These are phyloP conservation scores for Epithele typhae DNA, from an alignment of 768 basidiomycete genomes.

Conservation along the genomic window DNA sequence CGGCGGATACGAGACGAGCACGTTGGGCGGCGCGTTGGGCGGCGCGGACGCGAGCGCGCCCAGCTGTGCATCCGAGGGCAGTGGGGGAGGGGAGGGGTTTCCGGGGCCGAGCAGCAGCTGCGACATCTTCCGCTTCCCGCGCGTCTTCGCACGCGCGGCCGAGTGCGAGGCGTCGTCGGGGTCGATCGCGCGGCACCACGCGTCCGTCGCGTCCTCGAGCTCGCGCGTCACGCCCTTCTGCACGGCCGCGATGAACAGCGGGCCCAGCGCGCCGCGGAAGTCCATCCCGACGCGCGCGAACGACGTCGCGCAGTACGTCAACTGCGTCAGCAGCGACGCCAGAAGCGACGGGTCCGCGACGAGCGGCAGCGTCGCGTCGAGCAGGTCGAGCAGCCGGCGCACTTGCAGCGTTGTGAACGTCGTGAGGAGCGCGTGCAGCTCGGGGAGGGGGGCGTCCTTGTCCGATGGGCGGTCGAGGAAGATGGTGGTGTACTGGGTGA, in stretches of 20 bases:
- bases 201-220: slow-evolving; percentile 36
- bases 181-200: slow-evolving; percentile 15
- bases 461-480: slow-evolving; percentile 66
- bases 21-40: slow-evolving; percentile 65
- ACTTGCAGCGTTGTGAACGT: slow-evolving; percentile 64
- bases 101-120: slow-evolving; percentile 9
- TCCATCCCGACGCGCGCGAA: slow-evolving; percentile 92
- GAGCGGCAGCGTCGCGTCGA: slow-evolving; percentile 57
- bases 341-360: slow-evolving; percentile 59
- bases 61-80: slow-evolving; percentile 14
- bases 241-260: slow-evolving; percentile 66
- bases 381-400: slow-evolving; percentile 61
- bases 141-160: neutral
- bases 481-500: slow-evolving; percentile 86
- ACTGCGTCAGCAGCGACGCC: slow-evolving; percentile 83
- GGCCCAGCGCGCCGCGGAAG: slow-evolving; percentile 66
- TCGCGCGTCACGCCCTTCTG: slow-evolving; percentile 50
- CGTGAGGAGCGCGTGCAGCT: slow-evolving; percentile 52
- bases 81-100: slow-evolving; percentile 10
- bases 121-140: slow-evolving; percentile 13
- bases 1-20: slow-evolving; percentile 70
- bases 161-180: neutral
- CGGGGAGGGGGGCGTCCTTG: slow-evolving; percentile 20
- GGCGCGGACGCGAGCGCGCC: slow-evolving; percentile 14
- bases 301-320: slow-evolving; percentile 89